phyloP scores from a whole-genome alignment of 1,139 yeast species.

The Pichiaceae sp. region DNA sequence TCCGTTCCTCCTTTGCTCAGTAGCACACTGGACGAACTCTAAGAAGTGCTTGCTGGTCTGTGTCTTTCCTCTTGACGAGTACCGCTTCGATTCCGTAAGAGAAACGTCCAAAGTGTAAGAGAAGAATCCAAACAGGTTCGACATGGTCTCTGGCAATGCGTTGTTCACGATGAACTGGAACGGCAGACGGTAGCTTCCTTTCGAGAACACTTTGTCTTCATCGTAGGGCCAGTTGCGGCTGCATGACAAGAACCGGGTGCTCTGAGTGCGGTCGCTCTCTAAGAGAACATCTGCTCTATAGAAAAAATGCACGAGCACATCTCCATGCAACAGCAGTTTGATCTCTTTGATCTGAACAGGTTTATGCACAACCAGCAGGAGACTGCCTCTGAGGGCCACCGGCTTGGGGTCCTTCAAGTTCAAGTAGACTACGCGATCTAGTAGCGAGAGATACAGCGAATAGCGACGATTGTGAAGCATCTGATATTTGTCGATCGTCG shows the following conservation, averaged over 20 bases:
- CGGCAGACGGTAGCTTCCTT: conserved; percentile 10
- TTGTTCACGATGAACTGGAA: conserved; percentile 10
- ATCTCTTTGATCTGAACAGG: conserved; percentile 7
- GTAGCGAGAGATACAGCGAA: conserved; percentile 5
- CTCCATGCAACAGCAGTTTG: conserved; percentile 7
- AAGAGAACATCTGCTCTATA: conserved; percentile 1
- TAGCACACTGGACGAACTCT: conserved; percentile 10
- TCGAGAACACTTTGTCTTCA: conserved; percentile 4
- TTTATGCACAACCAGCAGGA: conserved; percentile 12
- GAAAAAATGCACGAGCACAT: conserved; percentile 4
- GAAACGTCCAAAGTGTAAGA: conserved; percentile 3
- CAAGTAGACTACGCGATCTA: conserved; percentile 10
- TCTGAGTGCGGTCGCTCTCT: conserved; percentile 2
- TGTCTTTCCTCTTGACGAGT: background rate
- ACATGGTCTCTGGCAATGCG: conserved; percentile 8
- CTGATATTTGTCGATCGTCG: background rate
- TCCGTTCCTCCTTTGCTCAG: conserved; percentile 2
- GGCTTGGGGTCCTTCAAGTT: conserved; percentile 4
- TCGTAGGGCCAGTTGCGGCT: background rate
- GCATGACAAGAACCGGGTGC: background rate
- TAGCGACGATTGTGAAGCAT: conserved; percentile 1
- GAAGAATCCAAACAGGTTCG: conserved; percentile 10
- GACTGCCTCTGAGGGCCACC: conserved; percentile 16
- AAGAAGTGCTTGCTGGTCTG: background rate
- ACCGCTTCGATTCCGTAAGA: background rate